These are phyloP conservation scores for Blepharisma stoltei DNA, from an alignment of 73 alveolate genomes.

Conservation along the genomic window DNA sequence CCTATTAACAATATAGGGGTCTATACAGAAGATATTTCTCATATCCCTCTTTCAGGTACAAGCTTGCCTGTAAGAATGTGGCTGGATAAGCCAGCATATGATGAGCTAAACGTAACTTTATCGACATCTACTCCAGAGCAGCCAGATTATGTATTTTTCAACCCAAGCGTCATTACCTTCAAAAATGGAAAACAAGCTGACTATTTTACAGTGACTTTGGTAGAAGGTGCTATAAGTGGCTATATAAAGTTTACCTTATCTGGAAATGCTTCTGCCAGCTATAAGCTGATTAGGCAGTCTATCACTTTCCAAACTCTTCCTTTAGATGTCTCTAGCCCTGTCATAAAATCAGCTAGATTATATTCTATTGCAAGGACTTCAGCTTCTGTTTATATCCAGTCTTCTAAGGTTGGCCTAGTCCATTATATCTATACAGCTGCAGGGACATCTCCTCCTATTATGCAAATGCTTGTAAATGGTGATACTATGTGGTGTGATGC, in stretches of 20 bases:
- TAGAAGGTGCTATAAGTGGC: slow-evolving; percentile 22
- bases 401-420: slow-evolving; percentile 10
- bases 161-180: slow-evolving; percentile 1
- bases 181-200: background rate
- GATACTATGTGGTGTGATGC: slow-evolving; percentile 23
- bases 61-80: slow-evolving; percentile 14
- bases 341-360: background rate
- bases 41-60: slow-evolving; percentile 7
- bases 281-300: background rate
- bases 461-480: slow-evolving; percentile 9
- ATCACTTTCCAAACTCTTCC: slow-evolving; percentile 26
- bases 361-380: background rate
- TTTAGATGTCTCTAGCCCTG: background rate
- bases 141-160: background rate
- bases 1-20: background rate
- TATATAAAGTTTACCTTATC: background rate
- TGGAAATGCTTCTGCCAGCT: background rate
- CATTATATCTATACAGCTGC: background rate
- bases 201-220: background rate
- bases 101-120: background rate
- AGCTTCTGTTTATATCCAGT: background rate
- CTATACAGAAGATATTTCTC: slow-evolving; percentile 1
- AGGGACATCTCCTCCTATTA: background rate
- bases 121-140: background rate
- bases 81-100: background rate